Evolutionary conservation across 2,329 filamentous ascomycete species (phyloP), one percentile per base, ranked within the genome.

Genomic region (Ceratocystis destructans): DNA sequence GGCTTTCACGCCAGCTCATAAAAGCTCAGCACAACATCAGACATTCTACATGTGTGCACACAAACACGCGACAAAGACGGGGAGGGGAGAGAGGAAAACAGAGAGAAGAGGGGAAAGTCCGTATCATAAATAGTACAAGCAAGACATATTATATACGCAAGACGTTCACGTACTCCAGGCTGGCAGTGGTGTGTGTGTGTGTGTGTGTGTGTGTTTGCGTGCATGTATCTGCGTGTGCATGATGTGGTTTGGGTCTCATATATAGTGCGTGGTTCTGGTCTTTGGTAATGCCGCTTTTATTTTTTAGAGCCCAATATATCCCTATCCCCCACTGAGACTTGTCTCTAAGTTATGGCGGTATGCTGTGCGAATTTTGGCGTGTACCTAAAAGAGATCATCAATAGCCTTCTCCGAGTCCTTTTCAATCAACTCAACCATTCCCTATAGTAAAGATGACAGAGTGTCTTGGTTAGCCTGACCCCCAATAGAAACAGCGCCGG

Each of bases 361-460:
- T 31, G 22, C 22, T 22, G 22, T 28, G 31, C 20, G 4, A 31
- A 31, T 31, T 22, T 5, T 48, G 2, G 28, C 28, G 25, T 55
- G 31, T 25, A 28, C 65, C 72, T 74, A 94, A 71, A 96, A 86
- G 68, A 99, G 78, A 74, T 96, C 92, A 70, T 90, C 84, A 70
- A 99, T 88, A 17, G 87, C 86, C 78, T 96, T 96, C 75, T 96
- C 92, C 7, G 92, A 89, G 74, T 99, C 94, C 72, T 91, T 89
- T 73, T 89, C 88, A 73, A 99, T 96, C 72, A 99, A 77, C 41
- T 96, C 91, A 65, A 94, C 77, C 94, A 99, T 99, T 33, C 93
- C 94, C 90, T 95, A 68, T 61, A n/a, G n/a, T 5, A 61, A 22
- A 22, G 17, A 61, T 6, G 50, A 33, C 28, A 57, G 50, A 44